A percentile compares a stretch with the other conserved stretches of the same genome.
Conservation (phyloP, 768 basidiomycete species). For the Nidularia pulvinata region DNA sequence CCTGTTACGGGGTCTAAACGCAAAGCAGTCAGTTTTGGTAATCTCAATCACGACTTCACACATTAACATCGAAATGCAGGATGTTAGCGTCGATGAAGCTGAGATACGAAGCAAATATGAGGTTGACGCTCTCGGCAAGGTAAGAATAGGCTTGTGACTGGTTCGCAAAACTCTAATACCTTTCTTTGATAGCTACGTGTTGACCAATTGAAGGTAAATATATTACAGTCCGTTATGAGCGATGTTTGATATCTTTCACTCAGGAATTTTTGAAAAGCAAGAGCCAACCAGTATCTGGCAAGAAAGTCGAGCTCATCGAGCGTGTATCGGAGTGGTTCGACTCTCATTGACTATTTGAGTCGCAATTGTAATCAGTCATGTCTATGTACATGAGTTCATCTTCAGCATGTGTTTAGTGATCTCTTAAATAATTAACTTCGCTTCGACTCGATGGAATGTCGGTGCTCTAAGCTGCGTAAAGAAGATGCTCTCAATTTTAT, state of each 20-base stretch:
- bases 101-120: constrained; percentile 73
- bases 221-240: background rate
- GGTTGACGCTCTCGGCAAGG: constrained; percentile 63
- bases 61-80: constrained; percentile 29
- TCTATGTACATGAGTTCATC: too few species aligned
- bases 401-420: too few species aligned
- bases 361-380: too few species aligned
- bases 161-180: constrained; percentile 5
- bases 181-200: constrained; percentile 57
- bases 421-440: too few species aligned
- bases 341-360: constrained; percentile 19
- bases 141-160: constrained; percentile 23
- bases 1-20: constrained; percentile 60
- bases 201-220: constrained; percentile 71
- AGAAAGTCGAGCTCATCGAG: constrained; percentile 71
- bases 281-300: constrained; percentile 59
- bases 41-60: background rate
- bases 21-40: constrained; percentile 50
- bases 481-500: too few species aligned
- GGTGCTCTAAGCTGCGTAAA: too few species aligned
- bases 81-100: constrained; percentile 64
- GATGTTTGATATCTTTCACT: constrained; percentile 2
- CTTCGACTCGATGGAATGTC: too few species aligned
- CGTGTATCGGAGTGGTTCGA: constrained; percentile 67
- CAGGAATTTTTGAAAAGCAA: constrained; percentile 79